phyloP scores from a whole-genome alignment of 371 early-diverging fungal genomes.

The Fennellomyces sp. region DNA sequence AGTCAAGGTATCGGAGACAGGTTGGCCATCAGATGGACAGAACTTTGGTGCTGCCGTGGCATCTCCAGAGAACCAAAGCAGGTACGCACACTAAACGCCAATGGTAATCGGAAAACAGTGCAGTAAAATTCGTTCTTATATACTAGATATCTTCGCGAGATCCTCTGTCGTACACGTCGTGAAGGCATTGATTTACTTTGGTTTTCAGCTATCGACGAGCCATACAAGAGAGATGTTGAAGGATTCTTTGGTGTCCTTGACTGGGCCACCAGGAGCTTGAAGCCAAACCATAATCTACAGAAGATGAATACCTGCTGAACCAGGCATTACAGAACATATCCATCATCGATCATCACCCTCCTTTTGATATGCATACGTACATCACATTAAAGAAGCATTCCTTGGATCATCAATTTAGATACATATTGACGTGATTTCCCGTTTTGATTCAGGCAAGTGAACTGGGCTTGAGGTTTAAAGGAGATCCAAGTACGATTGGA shows the following conservation, averaged over 20 bases:
- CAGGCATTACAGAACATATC: neutral
- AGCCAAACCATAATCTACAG: neutral
- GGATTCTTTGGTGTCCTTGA: constrained; percentile 57
- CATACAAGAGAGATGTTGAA: constrained; percentile 61
- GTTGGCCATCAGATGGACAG: constrained; percentile 64
- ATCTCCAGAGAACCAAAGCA: constrained; percentile 49
- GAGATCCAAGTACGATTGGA: too few species aligned
- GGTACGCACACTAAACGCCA: too few species aligned
- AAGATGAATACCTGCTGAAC: neutral
- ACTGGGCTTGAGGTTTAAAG: too few species aligned
- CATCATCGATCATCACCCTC: neutral
- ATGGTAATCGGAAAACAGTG: neutral
- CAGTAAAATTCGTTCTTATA: neutral
- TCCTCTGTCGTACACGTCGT: constrained; percentile 49
- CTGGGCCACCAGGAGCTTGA: constrained; percentile 2
- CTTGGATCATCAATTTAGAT: too few species aligned
- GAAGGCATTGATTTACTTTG: constrained; percentile 53
- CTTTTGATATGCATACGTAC: too few species aligned
- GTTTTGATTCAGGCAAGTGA: too few species aligned
- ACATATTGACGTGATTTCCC: too few species aligned
- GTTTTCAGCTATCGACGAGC: constrained; percentile 66
- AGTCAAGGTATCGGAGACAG: constrained; percentile 65
- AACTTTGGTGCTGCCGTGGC: constrained; percentile 50
- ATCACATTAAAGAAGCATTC: too few species aligned
- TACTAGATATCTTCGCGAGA: constrained; percentile 28